Evolutionary conservation across 305 asterid species (phyloP).

Genomic region (Solanum hybrid): DNA sequence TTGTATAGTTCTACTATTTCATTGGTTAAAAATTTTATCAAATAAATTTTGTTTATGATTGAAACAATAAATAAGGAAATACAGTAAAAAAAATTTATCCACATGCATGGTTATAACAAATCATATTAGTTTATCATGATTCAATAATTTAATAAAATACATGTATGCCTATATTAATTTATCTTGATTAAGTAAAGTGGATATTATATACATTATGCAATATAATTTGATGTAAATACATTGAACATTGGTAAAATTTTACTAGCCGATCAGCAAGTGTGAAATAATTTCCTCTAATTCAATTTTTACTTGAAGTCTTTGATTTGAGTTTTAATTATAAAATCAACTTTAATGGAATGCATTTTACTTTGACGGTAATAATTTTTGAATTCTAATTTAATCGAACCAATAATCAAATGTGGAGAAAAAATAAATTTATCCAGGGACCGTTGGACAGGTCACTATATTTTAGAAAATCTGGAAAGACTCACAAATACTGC

Average conservation of each 20-base stretch:
- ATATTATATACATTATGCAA: neutral
- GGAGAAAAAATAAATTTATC: neutral
- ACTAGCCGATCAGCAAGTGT: neutral
- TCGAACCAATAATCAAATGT: neutral
- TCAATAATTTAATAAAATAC: neutral
- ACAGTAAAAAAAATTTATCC: neutral
- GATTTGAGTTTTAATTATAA: neutral
- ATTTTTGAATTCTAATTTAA: neutral
- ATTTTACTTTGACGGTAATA: neutral
- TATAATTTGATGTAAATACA: neutral
- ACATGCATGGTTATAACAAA: neutral
- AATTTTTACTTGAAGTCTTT: neutral
- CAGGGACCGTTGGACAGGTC: neutral
- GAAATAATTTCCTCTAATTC: neutral
- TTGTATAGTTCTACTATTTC: neutral
- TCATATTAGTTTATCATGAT: neutral
- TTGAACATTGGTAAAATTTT: neutral
- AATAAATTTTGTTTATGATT: neutral
- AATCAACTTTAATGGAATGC: neutral
- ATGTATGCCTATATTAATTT: neutral
- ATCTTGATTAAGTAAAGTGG: neutral
- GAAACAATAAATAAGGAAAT: neutral
- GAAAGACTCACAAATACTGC: neutral
- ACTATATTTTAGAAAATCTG: neutral
- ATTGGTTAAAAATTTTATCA: neutral